Evolutionary conservation across 2,329 filamentous ascomycete genomes (phyloP).

Genomic region (Waltergamsia citrina): DNA sequence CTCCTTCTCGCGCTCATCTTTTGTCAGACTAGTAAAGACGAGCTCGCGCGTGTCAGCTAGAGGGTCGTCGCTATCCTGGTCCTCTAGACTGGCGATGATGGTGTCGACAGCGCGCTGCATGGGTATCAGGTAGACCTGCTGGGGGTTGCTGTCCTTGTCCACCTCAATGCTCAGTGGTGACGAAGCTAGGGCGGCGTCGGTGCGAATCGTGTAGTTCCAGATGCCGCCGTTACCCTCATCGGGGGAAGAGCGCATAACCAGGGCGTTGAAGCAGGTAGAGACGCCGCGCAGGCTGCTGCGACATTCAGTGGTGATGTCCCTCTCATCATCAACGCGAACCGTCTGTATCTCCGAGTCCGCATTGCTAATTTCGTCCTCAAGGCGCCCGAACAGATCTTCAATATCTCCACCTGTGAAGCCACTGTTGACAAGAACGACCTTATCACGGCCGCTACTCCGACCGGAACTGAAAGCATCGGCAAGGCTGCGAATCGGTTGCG

Average conservation of each 20-base stretch:
- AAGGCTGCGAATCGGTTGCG: constrained; percentile 53
- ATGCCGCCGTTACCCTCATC: constrained; percentile 52
- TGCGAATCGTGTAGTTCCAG: constrained; percentile 84
- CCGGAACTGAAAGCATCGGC: constrained; percentile 51
- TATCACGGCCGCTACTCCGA: constrained; percentile 47
- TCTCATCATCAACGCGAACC: constrained; percentile 40
- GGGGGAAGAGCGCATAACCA: constrained; percentile 68
- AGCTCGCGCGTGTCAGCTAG: constrained; percentile 49
- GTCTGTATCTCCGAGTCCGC: constrained; percentile 46
- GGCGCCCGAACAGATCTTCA: constrained; percentile 54
- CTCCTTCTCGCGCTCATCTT: constrained; percentile 52
- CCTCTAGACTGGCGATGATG: constrained; percentile 53
- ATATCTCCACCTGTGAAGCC: constrained; percentile 62
- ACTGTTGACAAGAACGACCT: constrained; percentile 71
- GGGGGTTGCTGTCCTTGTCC: constrained; percentile 58
- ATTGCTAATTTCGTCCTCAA: constrained; percentile 47
- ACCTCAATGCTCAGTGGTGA: constrained; percentile 56
- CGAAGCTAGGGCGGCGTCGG: constrained; percentile 54
- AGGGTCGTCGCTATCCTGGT: constrained; percentile 24
- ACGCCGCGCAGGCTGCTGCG: constrained; percentile 55
- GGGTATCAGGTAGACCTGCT: constrained; percentile 68
- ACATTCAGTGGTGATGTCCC: constrained; percentile 54
- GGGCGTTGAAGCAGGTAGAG: constrained; percentile 62
- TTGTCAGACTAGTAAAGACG: constrained; percentile 64
- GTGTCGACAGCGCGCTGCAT: constrained; percentile 71